A percentile compares a stretch with the other conserved stretches of the same genome.
These are phyloP conservation scores for Blastobotrys indianensis DNA, from an alignment of 1,139 yeast genomes.

Conservation along the genomic window DNA sequence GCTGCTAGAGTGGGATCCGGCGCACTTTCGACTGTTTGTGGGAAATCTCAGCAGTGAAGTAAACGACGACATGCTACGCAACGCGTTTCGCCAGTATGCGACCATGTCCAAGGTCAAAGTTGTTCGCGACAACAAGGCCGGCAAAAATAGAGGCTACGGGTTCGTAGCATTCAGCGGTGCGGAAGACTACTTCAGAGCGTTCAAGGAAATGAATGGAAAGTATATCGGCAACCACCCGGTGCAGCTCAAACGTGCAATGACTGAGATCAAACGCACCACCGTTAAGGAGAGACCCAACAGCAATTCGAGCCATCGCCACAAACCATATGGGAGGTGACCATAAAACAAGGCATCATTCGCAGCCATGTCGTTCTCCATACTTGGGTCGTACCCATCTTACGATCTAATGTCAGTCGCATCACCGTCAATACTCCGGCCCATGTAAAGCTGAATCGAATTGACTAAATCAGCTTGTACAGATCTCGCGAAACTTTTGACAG, in stretches of 20 bases:
- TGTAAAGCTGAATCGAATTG: too few species aligned
- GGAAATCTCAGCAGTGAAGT: slow-evolving; percentile 72
- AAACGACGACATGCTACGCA: slow-evolving; percentile 46
- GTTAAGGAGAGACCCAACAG: slow-evolving; percentile 13
- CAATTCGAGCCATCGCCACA: neutral
- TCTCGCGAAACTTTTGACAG: too few species aligned
- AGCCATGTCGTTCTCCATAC: too few species aligned
- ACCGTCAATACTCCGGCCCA: too few species aligned
- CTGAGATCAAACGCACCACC: slow-evolving; percentile 37
- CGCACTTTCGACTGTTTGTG: slow-evolving; percentile 66
- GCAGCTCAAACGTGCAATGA: slow-evolving; percentile 60
- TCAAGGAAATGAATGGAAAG: slow-evolving; percentile 70
- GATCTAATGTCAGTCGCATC: neutral
- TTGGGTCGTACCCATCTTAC: too few species aligned
- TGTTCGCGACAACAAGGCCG: slow-evolving; percentile 28
- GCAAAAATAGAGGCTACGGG: slow-evolving; percentile 58
- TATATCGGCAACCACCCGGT: slow-evolving; percentile 73
- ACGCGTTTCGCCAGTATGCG: slow-evolving; percentile 47
- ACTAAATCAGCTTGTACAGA: too few species aligned
- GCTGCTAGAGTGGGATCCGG: slow-evolving; percentile 54
- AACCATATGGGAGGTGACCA: slow-evolving; percentile 2
- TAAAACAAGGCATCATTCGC: too few species aligned
- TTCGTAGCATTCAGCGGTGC: slow-evolving; percentile 60
- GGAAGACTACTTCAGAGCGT: slow-evolving; percentile 60
- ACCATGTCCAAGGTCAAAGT: slow-evolving; percentile 53